These are phyloP conservation scores for Alisma plantagoaquatica DNA, from an alignment of 106 monocot species.

Conservation along the genomic window DNA sequence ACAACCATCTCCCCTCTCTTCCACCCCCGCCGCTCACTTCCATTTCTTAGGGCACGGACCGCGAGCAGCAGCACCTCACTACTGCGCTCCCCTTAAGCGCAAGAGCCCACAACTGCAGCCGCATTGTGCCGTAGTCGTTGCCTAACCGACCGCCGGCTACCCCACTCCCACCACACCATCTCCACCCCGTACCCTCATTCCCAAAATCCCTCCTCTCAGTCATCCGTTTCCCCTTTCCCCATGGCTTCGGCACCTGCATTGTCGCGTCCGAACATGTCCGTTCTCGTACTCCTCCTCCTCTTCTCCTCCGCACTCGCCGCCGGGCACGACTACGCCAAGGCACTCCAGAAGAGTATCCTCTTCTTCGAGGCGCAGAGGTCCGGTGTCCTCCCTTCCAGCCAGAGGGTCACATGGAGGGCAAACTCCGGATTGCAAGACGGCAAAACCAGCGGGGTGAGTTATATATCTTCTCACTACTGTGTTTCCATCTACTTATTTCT, in stretches of 20 bases:
- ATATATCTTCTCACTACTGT: not conserved
- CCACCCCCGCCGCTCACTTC: not conserved
- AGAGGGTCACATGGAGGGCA: conserved; percentile 69
- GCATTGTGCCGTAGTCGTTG: no score
- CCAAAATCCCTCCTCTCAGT: no score
- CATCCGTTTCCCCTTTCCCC: not conserved
- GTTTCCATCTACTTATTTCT: not conserved
- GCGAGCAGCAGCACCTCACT: not conserved
- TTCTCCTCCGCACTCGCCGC: conserved; percentile 4
- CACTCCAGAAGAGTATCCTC: conserved; percentile 26
- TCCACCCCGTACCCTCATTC: no score
- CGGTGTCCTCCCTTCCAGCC: conserved; percentile 49
- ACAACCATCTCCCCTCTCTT: not conserved
- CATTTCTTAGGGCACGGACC: not conserved
- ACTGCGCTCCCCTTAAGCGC: no score
- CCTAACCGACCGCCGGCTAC: no score
- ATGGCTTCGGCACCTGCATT: not conserved
- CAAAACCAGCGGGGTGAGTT: conserved; percentile 64
- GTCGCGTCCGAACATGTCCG: not conserved
- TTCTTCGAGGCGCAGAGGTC: conserved; percentile 88
- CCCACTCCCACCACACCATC: no score
- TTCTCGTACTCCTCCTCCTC: not conserved
- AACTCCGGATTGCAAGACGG: conserved; percentile 78
- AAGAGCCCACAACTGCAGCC: no score
- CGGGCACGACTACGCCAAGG: conserved; percentile 66